These are phyloP conservation scores for Erythrophleum ivorense DNA, from an alignment of 331 rosid genomes.

Conservation along the genomic window DNA sequence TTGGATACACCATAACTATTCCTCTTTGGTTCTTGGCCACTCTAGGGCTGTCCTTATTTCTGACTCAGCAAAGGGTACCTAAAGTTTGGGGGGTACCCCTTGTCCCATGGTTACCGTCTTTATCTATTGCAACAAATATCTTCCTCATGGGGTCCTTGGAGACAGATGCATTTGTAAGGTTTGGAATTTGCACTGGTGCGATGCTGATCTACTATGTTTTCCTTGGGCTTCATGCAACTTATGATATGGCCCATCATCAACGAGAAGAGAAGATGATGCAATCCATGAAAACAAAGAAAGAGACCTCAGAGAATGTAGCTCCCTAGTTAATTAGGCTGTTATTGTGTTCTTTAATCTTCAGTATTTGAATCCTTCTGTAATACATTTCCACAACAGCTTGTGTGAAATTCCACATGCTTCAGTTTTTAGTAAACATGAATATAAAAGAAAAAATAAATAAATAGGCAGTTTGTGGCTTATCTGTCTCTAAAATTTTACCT, in stretches of 20 bases:
- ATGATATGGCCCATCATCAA: conserved; percentile 72
- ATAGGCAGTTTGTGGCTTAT: too few relatives aligned
- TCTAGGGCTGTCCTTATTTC: conserved; percentile 52
- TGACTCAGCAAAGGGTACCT: conserved; percentile 71
- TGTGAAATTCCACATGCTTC: too few relatives aligned
- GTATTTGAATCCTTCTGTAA: too few relatives aligned
- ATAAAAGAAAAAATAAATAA: too few relatives aligned
- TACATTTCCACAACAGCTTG: too few relatives aligned
- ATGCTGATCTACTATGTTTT: conserved; percentile 71
- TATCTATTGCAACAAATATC: conserved; percentile 69
- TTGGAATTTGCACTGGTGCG: conserved; percentile 48
- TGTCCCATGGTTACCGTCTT: conserved; percentile 85
- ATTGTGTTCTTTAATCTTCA: too few relatives aligned
- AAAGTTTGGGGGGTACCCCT: conserved; percentile 83
- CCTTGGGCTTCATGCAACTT: conserved; percentile 81
- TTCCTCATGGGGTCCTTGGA: conserved; percentile 80
- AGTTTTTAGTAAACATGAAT: too few relatives aligned
- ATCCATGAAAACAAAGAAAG: not conserved
- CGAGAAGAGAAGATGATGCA: conserved; percentile 44
- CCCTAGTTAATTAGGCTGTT: too few relatives aligned
- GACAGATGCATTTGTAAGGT: conserved; percentile 46
- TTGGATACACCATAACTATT: conserved; percentile 57
- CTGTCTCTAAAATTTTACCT: too few relatives aligned
- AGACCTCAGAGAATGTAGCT: conserved; percentile 11
- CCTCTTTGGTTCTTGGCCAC: conserved; percentile 80